Conservation (phyloP, 345 rosid genomes). For the rapeseed (Brassica napus) region Da-Ae NC_063437.1:18481001-18481500, state of each 20-base stretch:
- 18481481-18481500: conserved; percentile 53
- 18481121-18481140: background rate
- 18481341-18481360: conserved; percentile 58
- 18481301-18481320: conserved; percentile 92
- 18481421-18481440: background rate
- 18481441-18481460: background rate
- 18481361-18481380: background rate
- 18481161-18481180: background rate
- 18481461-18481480: background rate
- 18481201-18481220: background rate
- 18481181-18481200: background rate
- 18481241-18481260: too few relatives aligned
- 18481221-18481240: background rate
- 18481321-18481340: conserved; percentile 89
- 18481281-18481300: conserved; percentile 96
- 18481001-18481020: too few relatives aligned
- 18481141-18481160: background rate
- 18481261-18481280: too few relatives aligned
- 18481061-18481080: background rate
- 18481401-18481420: background rate
- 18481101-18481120: background rate
- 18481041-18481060: too few relatives aligned
- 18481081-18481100: background rate
- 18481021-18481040: too few relatives aligned
- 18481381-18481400: background rate